Evolutionary conservation across 23 red algal species (phyloP), one percentile per base, ranked within the genome.

Genomic region (Gracilaria vermiculophylla): DNA sequence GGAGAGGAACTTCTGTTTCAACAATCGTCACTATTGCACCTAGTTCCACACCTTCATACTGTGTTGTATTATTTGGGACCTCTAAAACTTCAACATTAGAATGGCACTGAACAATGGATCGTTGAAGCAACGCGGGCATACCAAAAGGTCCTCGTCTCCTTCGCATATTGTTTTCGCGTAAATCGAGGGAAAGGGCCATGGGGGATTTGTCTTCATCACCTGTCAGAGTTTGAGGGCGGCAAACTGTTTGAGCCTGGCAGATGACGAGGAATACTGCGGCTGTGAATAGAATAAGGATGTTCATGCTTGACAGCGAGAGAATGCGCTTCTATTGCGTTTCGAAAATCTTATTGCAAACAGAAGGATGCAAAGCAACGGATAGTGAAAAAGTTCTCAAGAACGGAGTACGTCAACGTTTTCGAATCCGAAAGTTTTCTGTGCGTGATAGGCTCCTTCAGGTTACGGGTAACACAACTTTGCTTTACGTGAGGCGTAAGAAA

Each of bases 1-100:
- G 60, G 19, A 85, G 81, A 15, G 81, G 81, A 66, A 66, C 61
- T n/a, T 85, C 81, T 19, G 81, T 70, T 56, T 85, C 81, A 27
- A 85, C 81, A 50, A 85, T 85, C n/a, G 81, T 85, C 31, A 85
- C 81, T 27, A 85, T 56, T 2, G 43, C 62, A 21, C 43, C 64
- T 29, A 85, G 45, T 17, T 57, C 62, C 23, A 85, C 62, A 16
- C 60, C 81, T 53, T 85, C 81, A 29, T 85, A 85, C 17, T 62
- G 41, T 43, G 64, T 42, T 62, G 81, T 62, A 31, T 69, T 37
- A 27, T 85, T 43, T 12, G 81, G 81, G 14, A 85, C 81, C 23
- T 43, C 31, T 45, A 85, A 62, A 27, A 85, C 62, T 52, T 85
- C 81, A 37, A 85, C 62, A 53, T 39, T 36, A 34, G 42, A 33